phyloP scores from a whole-genome alignment of 2,329 filamentous ascomycete species.

The Hypoxylon sp. region DNA sequence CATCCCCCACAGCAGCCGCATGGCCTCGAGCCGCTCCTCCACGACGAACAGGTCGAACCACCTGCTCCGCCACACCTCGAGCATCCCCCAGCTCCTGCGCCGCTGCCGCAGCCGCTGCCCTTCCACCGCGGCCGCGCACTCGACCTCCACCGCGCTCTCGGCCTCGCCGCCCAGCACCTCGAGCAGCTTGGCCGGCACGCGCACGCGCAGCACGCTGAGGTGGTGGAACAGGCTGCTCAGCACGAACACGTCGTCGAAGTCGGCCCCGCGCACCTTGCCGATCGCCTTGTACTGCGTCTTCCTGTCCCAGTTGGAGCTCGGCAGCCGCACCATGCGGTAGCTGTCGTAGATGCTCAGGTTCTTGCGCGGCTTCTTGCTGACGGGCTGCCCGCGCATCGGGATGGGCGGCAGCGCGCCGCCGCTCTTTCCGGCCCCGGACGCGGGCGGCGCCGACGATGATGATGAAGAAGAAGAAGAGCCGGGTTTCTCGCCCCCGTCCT shows the following conservation, averaged over 20 bases:
- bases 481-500: neutral
- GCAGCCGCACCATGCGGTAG: slow-evolving; percentile 72
- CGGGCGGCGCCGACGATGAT: neutral
- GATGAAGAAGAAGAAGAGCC: neutral
- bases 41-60: slow-evolving; percentile 72
- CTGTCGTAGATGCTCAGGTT: slow-evolving; percentile 71
- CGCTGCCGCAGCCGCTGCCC: slow-evolving; percentile 42
- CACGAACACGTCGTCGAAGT: slow-evolving; percentile 72
- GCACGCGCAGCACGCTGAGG: slow-evolving; percentile 67
- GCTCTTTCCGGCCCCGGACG: neutral
- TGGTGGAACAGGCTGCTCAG: slow-evolving; percentile 73
- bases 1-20: slow-evolving; percentile 69
- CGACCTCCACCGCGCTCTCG: slow-evolving; percentile 37
- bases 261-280: slow-evolving; percentile 60
- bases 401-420: slow-evolving; percentile 28
- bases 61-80: slow-evolving; percentile 68
- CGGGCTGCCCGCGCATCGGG: slow-evolving; percentile 49
- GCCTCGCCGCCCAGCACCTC: slow-evolving; percentile 63
- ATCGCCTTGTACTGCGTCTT: slow-evolving; percentile 70
- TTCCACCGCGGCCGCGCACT: slow-evolving; percentile 50
- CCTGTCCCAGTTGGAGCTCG: slow-evolving; percentile 69
- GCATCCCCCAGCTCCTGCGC: slow-evolving; percentile 62
- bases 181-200: slow-evolving; percentile 67
- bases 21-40: slow-evolving; percentile 67
- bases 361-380: slow-evolving; percentile 65